phyloP scores from a whole-genome alignment of 306 rosid species.

The Cyamopsis tetragonoloba region DNA sequence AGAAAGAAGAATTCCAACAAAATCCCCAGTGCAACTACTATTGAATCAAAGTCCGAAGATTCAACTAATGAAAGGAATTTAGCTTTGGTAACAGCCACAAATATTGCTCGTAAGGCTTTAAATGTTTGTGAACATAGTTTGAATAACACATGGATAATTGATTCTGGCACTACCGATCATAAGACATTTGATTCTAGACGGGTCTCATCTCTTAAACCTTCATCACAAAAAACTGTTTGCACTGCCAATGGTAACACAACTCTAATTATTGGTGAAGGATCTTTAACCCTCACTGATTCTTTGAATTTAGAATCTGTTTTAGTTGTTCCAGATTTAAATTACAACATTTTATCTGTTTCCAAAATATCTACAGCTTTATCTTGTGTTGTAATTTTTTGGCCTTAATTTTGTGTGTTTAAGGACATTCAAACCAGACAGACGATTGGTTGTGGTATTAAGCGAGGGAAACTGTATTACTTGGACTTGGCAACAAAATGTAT shows the following conservation, averaged over 20 bases:
- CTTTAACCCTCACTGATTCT: too few relatives aligned
- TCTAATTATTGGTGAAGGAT: neutral
- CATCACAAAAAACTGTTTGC: neutral
- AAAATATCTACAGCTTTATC: neutral
- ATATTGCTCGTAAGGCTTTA: neutral
- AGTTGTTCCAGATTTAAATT: neutral
- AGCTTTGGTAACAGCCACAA: neutral
- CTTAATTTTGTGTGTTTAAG: neutral
- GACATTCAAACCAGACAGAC: neutral
- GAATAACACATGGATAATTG: conserved; percentile 29
- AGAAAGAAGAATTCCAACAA: neutral
- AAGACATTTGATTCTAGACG: neutral
- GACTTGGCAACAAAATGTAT: neutral
- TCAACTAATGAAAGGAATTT: neutral
- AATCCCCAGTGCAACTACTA: neutral
- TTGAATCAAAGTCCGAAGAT: conserved; percentile 7
- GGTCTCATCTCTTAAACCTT: neutral
- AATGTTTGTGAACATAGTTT: neutral
- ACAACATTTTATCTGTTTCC: neutral
- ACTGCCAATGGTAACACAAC: neutral
- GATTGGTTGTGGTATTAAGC: neutral
- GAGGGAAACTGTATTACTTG: neutral
- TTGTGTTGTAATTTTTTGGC: neutral
- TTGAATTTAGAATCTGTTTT: neutral
- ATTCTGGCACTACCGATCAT: neutral